These are phyloP conservation scores for Trifolium pratense DNA, from an alignment of 306 rosid genomes.

Conservation along the genomic window DNA sequence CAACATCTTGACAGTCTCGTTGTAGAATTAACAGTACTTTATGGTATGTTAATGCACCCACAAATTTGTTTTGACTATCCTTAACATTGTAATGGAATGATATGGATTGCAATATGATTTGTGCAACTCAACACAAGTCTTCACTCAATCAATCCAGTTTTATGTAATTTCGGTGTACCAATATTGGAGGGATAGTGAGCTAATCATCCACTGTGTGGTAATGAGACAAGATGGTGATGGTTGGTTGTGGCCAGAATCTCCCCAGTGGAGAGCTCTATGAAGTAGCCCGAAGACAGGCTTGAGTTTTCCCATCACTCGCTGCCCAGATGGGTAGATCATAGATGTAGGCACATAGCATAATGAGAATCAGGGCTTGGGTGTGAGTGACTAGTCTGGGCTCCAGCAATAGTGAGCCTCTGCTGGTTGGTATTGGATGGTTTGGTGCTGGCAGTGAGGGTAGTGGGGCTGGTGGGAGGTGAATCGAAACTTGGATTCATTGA, in stretches of 20 bases:
- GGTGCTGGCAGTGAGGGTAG: background rate
- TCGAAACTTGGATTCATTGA: background rate
- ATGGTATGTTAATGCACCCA: background rate
- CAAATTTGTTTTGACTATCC: conserved; percentile 11
- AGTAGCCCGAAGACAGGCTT: background rate
- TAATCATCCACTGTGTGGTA: background rate
- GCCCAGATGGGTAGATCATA: conserved; percentile 1
- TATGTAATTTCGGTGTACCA: background rate
- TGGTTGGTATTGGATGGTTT: background rate
- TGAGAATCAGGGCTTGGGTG: background rate
- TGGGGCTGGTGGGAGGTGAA: conserved; percentile 23
- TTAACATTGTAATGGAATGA: background rate
- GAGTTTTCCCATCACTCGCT: background rate
- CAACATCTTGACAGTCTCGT: background rate
- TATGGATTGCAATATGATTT: conserved; percentile 24
- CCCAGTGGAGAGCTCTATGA: background rate
- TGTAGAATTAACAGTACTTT: background rate
- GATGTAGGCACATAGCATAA: background rate
- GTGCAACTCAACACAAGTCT: background rate
- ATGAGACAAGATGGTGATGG: background rate
- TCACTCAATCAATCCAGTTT: background rate
- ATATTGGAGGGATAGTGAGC: background rate
- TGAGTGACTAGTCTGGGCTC: background rate
- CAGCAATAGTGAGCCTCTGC: background rate
- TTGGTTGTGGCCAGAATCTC: conserved; percentile 20